Base-by-base conservation (phyloP, 2,329 filamentous ascomycete species). In the Teratosphaeria zuluensis region DNA sequence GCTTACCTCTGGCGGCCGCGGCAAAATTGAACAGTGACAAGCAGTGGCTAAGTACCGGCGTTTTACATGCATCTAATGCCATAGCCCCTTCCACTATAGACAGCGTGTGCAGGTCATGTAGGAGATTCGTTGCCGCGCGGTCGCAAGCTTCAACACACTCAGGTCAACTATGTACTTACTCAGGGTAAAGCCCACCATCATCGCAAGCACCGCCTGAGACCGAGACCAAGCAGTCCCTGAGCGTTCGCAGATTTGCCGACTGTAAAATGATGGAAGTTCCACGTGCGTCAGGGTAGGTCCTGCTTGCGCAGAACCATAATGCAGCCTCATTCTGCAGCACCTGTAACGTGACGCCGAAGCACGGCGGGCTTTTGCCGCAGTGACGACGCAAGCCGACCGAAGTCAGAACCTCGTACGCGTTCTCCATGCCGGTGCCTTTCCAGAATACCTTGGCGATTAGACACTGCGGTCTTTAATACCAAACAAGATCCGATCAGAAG, bases 401-500 rank as follows among this genome's bases (percentile, higher is more conserved):
- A 38, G 28, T n/a, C 6, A 53, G 35, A 54, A 55, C 1, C 3
- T 60, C 51, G 42, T n/a, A 14, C 1, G 51, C 35, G 31, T 55
- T 16, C 12, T 42, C 35, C 35, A 42, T 16, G 4, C 14, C 11
- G 35, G 38, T 30, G 24, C 14, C 21, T 42, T 42, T 12, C 11
- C 38, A 30, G 19, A 2, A 42, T 16, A 11, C 16, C 42, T 48
- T 3, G 16, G 42, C 42, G 42, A 19, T 21, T 24, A 48, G 42
- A 48, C 42, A 21, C 42, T 21, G 42, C 16, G 19, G 42, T 48
- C 42, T 48, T n/a, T 31, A n/a, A 69, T 67, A 74, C 71, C 75
- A 74, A 69, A 68, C 62, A 51, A 54, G 53, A 30, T 58, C 74
- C 75, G 73, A 74, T 78, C 77, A 77, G 77, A 72, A 71, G 63